These are phyloP conservation scores for Nemophila menziesii DNA, from an alignment of 257 asterid species.

Conservation along the genomic window DNA sequence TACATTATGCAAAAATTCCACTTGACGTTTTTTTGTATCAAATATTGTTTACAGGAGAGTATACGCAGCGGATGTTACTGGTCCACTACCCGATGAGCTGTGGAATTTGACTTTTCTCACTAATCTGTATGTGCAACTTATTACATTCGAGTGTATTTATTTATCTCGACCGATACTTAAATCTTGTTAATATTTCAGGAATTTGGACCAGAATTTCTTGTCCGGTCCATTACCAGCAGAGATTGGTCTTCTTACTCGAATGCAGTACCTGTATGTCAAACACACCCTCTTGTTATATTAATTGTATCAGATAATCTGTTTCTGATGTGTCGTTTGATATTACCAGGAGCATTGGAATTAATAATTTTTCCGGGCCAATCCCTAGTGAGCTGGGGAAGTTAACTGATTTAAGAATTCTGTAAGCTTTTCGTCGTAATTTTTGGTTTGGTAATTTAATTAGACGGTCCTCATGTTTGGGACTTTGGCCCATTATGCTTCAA, in stretches of 20 bases:
- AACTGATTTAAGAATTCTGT: slow-evolving; percentile 47
- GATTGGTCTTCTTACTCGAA: slow-evolving; percentile 39
- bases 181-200: slow-evolving; percentile 24
- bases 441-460: too few relatives aligned
- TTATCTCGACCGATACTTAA: too few relatives aligned
- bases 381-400: slow-evolving; percentile 63
- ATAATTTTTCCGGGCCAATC: slow-evolving; percentile 57
- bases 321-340: slow-evolving; percentile 3
- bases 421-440: slow-evolving; percentile 10
- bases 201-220: slow-evolving; percentile 47
- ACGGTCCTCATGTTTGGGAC: too few relatives aligned
- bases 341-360: slow-evolving; percentile 36
- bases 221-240: slow-evolving; percentile 51
- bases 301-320: not conserved
- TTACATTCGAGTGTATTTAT: not conserved
- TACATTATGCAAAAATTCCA: not conserved
- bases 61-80: slow-evolving; percentile 25
- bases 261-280: slow-evolving; percentile 52
- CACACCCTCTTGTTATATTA: too few relatives aligned
- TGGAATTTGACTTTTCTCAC: slow-evolving; percentile 45
- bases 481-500: too few relatives aligned
- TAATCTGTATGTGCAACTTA: slow-evolving; percentile 22
- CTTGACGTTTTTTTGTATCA: not conserved
- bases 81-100: slow-evolving; percentile 44
- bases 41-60: slow-evolving; percentile 32